Evolutionary conservation across 148 eudicot genomes (phyloP).

Genomic region (Spergularia marina): DNA sequence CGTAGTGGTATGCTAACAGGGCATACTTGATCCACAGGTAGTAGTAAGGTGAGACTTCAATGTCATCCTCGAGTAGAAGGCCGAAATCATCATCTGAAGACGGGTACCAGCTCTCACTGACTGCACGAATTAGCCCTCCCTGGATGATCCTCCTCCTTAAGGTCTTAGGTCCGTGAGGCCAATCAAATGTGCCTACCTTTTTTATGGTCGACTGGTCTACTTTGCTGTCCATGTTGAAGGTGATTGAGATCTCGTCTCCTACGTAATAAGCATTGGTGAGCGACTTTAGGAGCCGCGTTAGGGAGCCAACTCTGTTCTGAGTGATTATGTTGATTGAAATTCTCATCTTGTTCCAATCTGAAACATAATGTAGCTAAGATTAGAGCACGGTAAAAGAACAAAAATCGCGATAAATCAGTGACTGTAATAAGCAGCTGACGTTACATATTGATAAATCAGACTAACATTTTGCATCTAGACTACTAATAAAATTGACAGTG

Average conservation of each 20-base stretch:
- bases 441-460: no score
- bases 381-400: background rate
- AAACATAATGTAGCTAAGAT: background rate
- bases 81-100: constrained; percentile 83
- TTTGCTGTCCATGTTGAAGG: constrained; percentile 84
- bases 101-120: constrained; percentile 97
- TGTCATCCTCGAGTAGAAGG: constrained; percentile 82
- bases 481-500: no score
- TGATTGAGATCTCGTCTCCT: constrained; percentile 76
- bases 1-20: constrained; percentile 75
- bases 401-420: no score
- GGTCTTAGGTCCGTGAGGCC: constrained; percentile 84
- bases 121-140: constrained; percentile 93
- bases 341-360: constrained; percentile 93
- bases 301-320: constrained; percentile 69
- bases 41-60: constrained; percentile 91
- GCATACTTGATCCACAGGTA: constrained; percentile 93
- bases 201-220: constrained; percentile 75
- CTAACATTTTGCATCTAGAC: no score
- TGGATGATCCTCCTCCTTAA: constrained; percentile 81
- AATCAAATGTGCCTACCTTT: constrained; percentile 52
- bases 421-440: no score
- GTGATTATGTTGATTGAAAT: constrained; percentile 76
- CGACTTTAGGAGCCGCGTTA: constrained; percentile 73
- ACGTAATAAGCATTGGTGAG: constrained; percentile 67